phyloP scores from a whole-genome alignment of 2,329 filamentous ascomycete species.

The Talaromyces sp. region DNA sequence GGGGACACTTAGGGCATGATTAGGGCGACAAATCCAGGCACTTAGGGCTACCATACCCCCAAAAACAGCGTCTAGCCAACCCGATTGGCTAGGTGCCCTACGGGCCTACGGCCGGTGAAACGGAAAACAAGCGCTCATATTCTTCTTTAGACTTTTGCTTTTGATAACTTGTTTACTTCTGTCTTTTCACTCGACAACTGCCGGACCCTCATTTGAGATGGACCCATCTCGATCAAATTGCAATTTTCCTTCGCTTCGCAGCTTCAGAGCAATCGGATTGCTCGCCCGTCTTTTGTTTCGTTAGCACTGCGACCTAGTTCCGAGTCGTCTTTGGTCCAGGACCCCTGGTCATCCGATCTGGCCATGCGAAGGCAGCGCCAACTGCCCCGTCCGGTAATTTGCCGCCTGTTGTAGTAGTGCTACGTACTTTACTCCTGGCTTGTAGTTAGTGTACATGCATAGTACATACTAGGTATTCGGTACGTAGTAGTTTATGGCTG shows the following conservation, averaged over 20 bases:
- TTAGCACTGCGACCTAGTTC: background rate
- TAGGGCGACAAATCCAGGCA: background rate
- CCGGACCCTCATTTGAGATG: background rate
- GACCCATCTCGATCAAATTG: background rate
- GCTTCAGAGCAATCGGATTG: constrained; percentile 1
- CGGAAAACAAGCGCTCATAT: background rate
- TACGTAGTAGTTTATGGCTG: background rate
- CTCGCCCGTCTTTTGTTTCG: background rate
- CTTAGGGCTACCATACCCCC: background rate
- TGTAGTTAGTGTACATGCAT: background rate
- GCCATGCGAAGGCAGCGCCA: background rate
- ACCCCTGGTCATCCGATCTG: constrained; percentile 10
- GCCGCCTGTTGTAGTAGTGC: background rate
- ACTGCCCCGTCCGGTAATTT: background rate
- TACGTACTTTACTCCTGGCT: background rate
- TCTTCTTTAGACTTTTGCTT: background rate
- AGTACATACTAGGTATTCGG: constrained; percentile 1
- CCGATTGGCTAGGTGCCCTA: background rate
- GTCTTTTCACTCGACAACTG: background rate
- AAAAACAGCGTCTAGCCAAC: background rate
- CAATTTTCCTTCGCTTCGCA: background rate
- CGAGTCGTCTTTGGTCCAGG: background rate
- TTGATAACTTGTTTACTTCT: background rate
- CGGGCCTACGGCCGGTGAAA: background rate
- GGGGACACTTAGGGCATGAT: background rate